Percentiles rank a stretch among this genome's conserved stretches.
These are phyloP conservation scores for Astragalus membranaceus DNA, from an alignment of 306 rosid species.

Conservation along the genomic window DNA sequence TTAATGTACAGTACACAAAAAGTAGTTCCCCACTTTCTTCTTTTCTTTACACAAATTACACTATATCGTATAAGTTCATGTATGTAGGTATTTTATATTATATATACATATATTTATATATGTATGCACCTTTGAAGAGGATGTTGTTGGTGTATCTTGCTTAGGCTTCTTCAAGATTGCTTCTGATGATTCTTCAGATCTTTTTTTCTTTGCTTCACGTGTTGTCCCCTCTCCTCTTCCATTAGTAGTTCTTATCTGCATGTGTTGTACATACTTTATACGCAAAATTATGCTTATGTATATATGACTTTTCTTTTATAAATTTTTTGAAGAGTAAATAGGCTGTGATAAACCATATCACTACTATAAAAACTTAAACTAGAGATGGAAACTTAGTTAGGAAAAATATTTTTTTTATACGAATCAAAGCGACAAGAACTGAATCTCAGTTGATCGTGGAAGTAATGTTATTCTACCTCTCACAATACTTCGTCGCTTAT, in stretches of 20 bases:
- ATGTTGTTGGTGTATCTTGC: slow-evolving; percentile 43
- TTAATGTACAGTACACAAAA: background rate
- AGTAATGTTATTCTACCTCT: too few species aligned
- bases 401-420: too few species aligned
- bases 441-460: too few species aligned
- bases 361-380: background rate
- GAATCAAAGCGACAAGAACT: too few species aligned
- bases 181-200: slow-evolving; percentile 69
- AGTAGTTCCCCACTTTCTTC: background rate
- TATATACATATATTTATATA: background rate
- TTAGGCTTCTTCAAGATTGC: slow-evolving; percentile 58
- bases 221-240: slow-evolving; percentile 55
- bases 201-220: slow-evolving; percentile 74
- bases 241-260: slow-evolving; percentile 44
- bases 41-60: background rate
- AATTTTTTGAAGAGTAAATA: background rate
- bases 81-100: too few species aligned
- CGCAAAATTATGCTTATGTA: background rate
- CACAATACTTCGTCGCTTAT: too few species aligned
- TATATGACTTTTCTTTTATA: background rate
- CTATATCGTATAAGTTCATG: background rate
- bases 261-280: background rate
- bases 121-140: slow-evolving; percentile 53
- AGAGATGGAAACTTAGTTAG: background rate
- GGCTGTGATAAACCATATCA: background rate